These are phyloP conservation scores for Scolecobasidium constrictum DNA, from an alignment of 2,329 filamentous ascomycete species.

Conservation along the genomic window DNA sequence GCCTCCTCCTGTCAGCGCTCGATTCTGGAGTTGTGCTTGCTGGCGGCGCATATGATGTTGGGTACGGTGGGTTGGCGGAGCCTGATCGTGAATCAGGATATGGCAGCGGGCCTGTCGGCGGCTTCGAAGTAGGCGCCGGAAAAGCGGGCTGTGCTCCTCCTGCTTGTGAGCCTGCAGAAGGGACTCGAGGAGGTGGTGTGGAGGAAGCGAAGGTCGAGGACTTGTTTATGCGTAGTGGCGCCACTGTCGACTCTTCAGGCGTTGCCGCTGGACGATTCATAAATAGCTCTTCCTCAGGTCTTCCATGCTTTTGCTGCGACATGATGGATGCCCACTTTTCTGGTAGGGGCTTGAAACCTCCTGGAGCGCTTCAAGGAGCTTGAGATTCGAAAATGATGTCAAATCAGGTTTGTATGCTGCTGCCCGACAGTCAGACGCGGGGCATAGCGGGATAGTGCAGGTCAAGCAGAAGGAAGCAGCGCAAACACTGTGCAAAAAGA, in stretches of 20 bases:
- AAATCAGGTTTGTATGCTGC: not conserved
- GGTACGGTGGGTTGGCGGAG: conserved; percentile 23
- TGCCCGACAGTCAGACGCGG: not conserved
- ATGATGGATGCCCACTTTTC: conserved; percentile 3
- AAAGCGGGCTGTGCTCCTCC: conserved; percentile 31
- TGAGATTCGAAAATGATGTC: not conserved
- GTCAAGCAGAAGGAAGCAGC: not conserved
- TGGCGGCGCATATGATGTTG: conserved; percentile 23
- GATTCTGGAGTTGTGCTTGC: conserved; percentile 22
- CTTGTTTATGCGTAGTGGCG: conserved; percentile 78
- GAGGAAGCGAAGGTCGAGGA: conserved; percentile 33
- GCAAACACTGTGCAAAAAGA: not conserved
- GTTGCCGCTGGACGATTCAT: conserved; percentile 38
- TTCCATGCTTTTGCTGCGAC: conserved; percentile 37
- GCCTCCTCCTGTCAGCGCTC: conserved; percentile 17
- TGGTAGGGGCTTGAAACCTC: not conserved
- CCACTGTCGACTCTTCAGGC: conserved; percentile 65
- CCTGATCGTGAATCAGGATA: conserved; percentile 30
- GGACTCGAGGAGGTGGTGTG: conserved; percentile 31
- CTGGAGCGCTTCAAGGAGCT: not conserved
- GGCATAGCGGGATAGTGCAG: not conserved
- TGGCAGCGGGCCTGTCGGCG: conserved; percentile 31
- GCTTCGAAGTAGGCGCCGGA: conserved; percentile 44
- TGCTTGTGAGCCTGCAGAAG: conserved; percentile 2
- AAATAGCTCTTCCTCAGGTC: conserved; percentile 76